Base-by-base conservation (phyloP, 306 rosid species). In the Cicer yamashitae region DNA sequence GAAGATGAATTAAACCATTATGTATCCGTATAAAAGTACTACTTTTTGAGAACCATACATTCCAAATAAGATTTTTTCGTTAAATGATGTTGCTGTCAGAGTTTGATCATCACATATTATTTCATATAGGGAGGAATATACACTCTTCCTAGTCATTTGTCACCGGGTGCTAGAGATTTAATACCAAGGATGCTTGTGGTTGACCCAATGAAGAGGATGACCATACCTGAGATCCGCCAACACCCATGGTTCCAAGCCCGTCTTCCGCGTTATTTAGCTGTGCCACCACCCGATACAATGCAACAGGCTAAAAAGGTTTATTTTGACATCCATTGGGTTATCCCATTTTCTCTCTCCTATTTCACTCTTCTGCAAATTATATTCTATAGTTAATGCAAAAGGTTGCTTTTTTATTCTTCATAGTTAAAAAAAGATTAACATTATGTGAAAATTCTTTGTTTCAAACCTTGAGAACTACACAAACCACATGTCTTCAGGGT, bases 211-310 rank as follows among this genome's bases (percentile, higher is more conserved):
- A 94, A 84, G 84, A 84, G 98, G 75, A 78, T 94, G 87, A 87
- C 96, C 56, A 91, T 94, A 62, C 96, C 98, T 52, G 97, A 94
- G 84, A 94, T 94, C 74, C 96, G 98, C 40, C 92, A 91, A 66
- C 98, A 94, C 67, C 84, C 67, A 38, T 94, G 98, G 98, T 94
- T 94, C 83, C 96, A 89, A 86, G 88, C 93, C 47, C 96, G 83
- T 84, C 97, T 94, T 77, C 97, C 98, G 0, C 97, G 96, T 54
- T 94, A 94, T 81, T 85, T 94, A 82, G 98, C 96, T 12, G 96
- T 94, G 60, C 87, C 97, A 30, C 97, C 98, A 8, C 91, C 94
- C 15, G 94, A 90, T 82, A 86, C 94, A 51, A 18, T 84, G 79
- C 93, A 86, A 64, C 97, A 90, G 81, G 91, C 91, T 7, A 82